Base-by-base conservation (phyloP, 768 basidiomycete species). In the Lactarius evosmus region DNA sequence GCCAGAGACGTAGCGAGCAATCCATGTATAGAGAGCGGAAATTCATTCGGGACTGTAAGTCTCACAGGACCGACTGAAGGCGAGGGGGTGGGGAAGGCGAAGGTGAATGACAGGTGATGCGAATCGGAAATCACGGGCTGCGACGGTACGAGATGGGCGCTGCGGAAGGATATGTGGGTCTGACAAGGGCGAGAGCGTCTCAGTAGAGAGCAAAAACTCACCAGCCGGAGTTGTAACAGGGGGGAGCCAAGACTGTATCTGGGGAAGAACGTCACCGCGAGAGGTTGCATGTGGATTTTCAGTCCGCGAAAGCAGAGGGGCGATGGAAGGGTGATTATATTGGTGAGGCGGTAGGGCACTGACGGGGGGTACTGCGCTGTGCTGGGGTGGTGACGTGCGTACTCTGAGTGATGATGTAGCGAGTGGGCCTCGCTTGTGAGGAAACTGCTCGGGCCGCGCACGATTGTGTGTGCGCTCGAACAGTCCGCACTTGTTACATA, bases 391-490 rank as follows among this genome's bases (percentile, higher is more conserved):
- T 49, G 68, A 63, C 36, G 69, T 71, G 65, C 78, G 79, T 68
- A 69, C 68, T 83, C 80, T 44, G 80, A 78, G 66, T 79, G 78
- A 58, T 25, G 80, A 77, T 3, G 81, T 72, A 11, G 87, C 83
- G 36, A 89, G 76, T 0, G 88, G 87, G 0, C 88, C 88, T 41
- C 89, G 81, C 69, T 88, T 88, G 76, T 89, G 89, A 5, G 89
- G 89, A 73, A 91, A 91, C 69, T 89, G 89, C 66, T 90, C 88
- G 0, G 89, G 89, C 46, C 90, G 78, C 11, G 89, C 86, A 17
- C 87, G 82, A 16, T 87, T 88, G 73, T 91, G 89, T 0, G 89
- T 91, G 49, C 89, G 82, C 73, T 91, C 89, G 66, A 91, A 91
- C 4, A 91, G 75, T 17, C 89, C 89, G 69, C 89, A 91, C 72